Conservation (phyloP, 2,329 filamentous ascomycete genomes). For the Fusarium nisikadoi region DNA sequence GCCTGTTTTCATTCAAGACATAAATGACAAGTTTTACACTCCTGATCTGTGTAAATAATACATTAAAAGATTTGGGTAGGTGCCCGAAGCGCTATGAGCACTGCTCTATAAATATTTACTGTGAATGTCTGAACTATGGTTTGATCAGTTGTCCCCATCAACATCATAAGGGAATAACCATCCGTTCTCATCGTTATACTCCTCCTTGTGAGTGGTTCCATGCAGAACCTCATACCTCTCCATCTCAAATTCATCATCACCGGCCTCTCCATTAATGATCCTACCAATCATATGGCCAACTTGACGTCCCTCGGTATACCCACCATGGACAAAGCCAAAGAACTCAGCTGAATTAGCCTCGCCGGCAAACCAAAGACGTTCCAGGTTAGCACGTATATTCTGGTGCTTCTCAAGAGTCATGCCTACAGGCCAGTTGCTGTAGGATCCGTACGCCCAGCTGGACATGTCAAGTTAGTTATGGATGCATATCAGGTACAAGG, state of each 20-base stretch:
- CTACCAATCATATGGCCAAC: not conserved
- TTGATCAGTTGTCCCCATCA: not conserved
- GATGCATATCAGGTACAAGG: not conserved
- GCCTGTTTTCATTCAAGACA: fast-evolving
- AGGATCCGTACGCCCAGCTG: not conserved
- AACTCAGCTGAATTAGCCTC: not conserved
- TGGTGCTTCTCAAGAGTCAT: not conserved
- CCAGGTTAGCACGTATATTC: not conserved
- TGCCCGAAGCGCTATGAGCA: not conserved
- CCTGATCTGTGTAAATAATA: fast-evolving
- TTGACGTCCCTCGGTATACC: not conserved
- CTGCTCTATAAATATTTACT: not conserved
- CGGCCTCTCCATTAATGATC: not conserved
- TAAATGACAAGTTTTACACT: fast-evolving
- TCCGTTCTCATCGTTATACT: not conserved
- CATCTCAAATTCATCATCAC: not conserved
- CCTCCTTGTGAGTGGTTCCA: not conserved
- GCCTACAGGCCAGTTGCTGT: not conserved
- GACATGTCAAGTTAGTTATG: not conserved
- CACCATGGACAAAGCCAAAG: not conserved
- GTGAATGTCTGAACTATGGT: not conserved
- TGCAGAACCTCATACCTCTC: not conserved
- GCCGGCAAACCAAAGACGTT: not conserved
- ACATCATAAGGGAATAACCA: not conserved
- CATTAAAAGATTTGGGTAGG: not conserved